phyloP scores from a whole-genome alignment of 2,329 filamentous ascomycete species.

The Pyricularia grisea region DNA sequence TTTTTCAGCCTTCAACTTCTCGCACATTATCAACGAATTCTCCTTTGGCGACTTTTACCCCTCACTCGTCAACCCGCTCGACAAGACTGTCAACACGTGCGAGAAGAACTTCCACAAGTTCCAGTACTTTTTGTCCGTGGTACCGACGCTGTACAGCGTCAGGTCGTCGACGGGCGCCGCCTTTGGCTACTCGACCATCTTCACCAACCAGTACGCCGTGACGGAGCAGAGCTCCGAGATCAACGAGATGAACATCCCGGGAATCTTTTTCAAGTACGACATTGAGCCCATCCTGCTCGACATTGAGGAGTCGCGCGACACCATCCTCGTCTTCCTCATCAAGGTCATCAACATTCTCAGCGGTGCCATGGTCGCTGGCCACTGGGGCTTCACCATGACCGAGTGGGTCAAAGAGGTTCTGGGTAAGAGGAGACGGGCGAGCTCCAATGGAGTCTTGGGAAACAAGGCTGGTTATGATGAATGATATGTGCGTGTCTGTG shows the following conservation, averaged over 20 bases:
- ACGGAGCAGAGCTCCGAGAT: conserved; percentile 75
- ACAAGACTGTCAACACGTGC: conserved; percentile 77
- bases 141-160: conserved; percentile 85
- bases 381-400: conserved; percentile 81
- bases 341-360: conserved; percentile 84
- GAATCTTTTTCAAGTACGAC: conserved; percentile 97
- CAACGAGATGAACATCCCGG: conserved; percentile 64
- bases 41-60: conserved; percentile 98
- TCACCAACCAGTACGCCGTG: conserved; percentile 96
- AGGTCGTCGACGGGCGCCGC: conserved; percentile 28
- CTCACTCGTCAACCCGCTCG: conserved; percentile 84
- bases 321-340: conserved; percentile 65
- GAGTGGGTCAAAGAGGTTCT: conserved; percentile 60
- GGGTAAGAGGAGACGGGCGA: conserved; percentile 36
- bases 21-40: conserved; percentile 89
- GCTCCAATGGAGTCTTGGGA: conserved; percentile 38
- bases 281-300: conserved; percentile 90
- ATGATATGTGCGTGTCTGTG: no score
- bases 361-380: conserved; percentile 84
- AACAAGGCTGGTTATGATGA: conserved; percentile 25
- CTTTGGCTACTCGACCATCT: conserved; percentile 50
- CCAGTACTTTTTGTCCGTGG: conserved; percentile 94
- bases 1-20: conserved; percentile 81
- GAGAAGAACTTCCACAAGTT: conserved; percentile 80
- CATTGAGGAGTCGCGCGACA: conserved; percentile 71